Conservation (phyloP, 2,329 filamentous ascomycete genomes). For the Ophiosphaerella herpotricha region DNA sequence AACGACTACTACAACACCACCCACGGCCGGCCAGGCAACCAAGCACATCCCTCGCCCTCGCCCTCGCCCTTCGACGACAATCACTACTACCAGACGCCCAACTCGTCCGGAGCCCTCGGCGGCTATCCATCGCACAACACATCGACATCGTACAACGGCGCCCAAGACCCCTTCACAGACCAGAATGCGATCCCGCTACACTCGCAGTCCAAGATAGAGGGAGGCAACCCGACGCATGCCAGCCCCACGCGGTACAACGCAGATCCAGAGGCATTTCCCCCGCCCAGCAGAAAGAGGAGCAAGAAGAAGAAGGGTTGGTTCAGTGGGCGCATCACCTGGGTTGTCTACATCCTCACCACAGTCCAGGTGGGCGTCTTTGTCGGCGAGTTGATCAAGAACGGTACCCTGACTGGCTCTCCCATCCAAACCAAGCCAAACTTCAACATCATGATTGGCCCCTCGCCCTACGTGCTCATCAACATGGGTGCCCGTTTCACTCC, state of each 20-base stretch:
- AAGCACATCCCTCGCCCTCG: constrained; percentile 34
- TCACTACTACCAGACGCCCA: constrained; percentile 49
- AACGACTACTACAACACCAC: constrained; percentile 65
- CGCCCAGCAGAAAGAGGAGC: constrained; percentile 21
- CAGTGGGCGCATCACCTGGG: constrained; percentile 69
- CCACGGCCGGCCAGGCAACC: constrained; percentile 37
- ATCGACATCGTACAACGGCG: constrained; percentile 63
- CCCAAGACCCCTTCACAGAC: constrained; percentile 57
- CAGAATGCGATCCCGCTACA: constrained; percentile 55
- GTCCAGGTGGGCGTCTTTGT: constrained; percentile 87
- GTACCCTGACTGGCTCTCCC: constrained; percentile 75
- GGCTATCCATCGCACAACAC: constrained; percentile 54
- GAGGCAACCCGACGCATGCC: constrained; percentile 5
- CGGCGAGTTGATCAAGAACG: constrained; percentile 82
- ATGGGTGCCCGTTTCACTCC: constrained; percentile 93
- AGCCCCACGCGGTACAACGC: constrained; percentile 44
- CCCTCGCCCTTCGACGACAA: constrained; percentile 42
- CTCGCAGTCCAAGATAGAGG: constrained; percentile 45
- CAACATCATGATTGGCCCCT: constrained; percentile 97
- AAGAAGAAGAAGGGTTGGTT: constrained; percentile 58
- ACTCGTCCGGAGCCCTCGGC: constrained; percentile 56
- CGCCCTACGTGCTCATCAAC: constrained; percentile 86
- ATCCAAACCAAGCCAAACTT: constrained; percentile 82
- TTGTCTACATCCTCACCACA: constrained; percentile 78
- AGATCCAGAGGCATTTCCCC: constrained; percentile 47